Evolutionary conservation across 768 basidiomycete species (phyloP).

Genomic region (Rhizopogon vulgaris): DNA sequence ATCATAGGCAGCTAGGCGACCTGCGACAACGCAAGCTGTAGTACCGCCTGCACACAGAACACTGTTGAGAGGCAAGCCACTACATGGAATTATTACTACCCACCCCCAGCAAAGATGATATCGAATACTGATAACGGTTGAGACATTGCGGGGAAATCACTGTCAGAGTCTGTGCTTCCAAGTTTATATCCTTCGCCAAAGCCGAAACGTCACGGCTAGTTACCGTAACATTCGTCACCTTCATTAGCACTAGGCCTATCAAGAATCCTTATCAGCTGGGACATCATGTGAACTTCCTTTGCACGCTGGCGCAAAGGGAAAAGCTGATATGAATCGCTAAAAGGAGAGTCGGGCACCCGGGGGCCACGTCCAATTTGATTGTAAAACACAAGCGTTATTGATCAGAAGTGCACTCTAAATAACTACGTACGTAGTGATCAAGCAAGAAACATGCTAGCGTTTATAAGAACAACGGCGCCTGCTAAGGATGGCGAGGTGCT

Average conservation of each 20-base stretch:
- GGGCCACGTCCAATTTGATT: not conserved
- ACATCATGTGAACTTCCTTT: not conserved
- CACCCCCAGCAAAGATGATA: not conserved
- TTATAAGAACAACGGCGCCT: not conserved
- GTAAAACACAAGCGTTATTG: not conserved
- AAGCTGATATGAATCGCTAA: not conserved
- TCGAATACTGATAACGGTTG: not conserved
- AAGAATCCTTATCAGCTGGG: not conserved
- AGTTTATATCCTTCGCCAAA: not conserved
- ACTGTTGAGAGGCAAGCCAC: not conserved
- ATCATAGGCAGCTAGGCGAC: slow-evolving; percentile 18
- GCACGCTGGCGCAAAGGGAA: too few relatives aligned
- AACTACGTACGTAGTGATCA: not conserved
- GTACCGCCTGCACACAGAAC: slow-evolving; percentile 13
- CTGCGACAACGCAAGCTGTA: slow-evolving; percentile 22
- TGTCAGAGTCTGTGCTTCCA: not conserved
- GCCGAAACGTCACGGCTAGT: not conserved
- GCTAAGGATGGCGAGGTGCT: slow-evolving; percentile 3
- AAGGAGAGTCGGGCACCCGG: not conserved
- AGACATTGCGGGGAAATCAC: not conserved
- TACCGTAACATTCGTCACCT: too few relatives aligned
- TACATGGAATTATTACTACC: not conserved
- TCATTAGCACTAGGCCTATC: not conserved
- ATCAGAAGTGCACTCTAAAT: not conserved
- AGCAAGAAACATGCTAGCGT: not conserved